phyloP scores from a whole-genome alignment of 345 rosid species.

The Luvunga scandens region DNA sequence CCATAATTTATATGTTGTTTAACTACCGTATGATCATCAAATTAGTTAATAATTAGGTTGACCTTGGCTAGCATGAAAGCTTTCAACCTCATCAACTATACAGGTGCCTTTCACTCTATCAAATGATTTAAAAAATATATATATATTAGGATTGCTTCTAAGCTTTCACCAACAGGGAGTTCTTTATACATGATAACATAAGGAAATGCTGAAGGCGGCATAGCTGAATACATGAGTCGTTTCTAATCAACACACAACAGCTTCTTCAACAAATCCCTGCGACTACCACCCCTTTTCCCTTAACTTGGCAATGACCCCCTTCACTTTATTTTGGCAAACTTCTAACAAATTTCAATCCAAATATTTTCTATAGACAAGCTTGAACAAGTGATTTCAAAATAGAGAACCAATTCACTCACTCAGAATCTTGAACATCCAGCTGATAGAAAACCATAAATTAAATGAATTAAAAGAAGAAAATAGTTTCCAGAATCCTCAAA shows the following conservation, averaged over 20 bases:
- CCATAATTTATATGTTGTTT: background rate
- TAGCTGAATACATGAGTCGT: background rate
- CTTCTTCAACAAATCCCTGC: background rate
- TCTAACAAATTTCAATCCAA: slow-evolving; percentile 19
- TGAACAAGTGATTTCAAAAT: slow-evolving; percentile 12
- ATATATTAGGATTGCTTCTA: background rate
- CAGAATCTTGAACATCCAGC: slow-evolving; percentile 2
- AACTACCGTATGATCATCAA: background rate
- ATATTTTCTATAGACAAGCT: slow-evolving; percentile 17
- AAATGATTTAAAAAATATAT: background rate
- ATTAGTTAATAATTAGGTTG: background rate
- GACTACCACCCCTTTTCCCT: background rate
- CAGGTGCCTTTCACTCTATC: background rate
- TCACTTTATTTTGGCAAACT: slow-evolving; percentile 17
- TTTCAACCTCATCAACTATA: slow-evolving; percentile 4
- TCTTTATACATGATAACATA: background rate
- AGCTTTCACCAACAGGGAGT: background rate
- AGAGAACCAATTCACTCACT: slow-evolving; percentile 5
- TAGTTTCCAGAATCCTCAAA: background rate
- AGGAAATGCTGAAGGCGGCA: background rate
- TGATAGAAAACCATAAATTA: background rate
- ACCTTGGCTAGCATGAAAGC: background rate
- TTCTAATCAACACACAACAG: background rate
- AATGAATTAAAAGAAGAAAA: background rate
- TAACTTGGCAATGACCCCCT: slow-evolving; percentile 15